phyloP scores from a whole-genome alignment of 2,329 filamentous ascomycete species.

The Penicillium sclerotigenum region DNA sequence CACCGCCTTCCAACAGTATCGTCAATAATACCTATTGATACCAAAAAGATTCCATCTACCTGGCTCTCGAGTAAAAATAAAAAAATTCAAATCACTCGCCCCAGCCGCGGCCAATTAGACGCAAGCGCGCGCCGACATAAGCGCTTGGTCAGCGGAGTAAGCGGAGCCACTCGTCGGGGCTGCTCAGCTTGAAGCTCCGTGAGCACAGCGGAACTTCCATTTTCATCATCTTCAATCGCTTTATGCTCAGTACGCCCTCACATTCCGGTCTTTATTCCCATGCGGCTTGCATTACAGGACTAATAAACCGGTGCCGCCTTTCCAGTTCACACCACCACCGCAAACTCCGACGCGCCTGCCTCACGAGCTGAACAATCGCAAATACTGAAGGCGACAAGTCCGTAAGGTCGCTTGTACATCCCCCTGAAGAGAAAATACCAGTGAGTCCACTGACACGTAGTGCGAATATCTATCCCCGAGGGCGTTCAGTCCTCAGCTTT shows the following conservation, averaged over 20 bases:
- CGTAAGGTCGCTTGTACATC: not conserved
- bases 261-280: not conserved
- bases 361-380: not conserved
- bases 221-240: not conserved
- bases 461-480: not conserved
- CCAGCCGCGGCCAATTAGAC: not conserved
- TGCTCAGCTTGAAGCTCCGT: slow-evolving; percentile 4
- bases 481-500: not conserved
- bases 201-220: not conserved
- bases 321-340: not conserved
- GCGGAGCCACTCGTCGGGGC: slow-evolving; percentile 7
- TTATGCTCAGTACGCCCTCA: not conserved
- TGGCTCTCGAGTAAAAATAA: no score
- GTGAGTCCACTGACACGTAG: not conserved
- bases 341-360: slow-evolving; percentile 4
- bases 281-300: no score
- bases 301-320: not conserved
- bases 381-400: not conserved
- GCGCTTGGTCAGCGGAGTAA: slow-evolving; percentile 10
- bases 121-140: not conserved
- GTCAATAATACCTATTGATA: not conserved
- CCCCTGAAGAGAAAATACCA: not conserved
- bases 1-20: no score
- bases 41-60: not conserved
- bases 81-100: not conserved